Conservation (phyloP, 768 basidiomycete genomes). For the Pilatotrama ljubarskyi region DNA sequence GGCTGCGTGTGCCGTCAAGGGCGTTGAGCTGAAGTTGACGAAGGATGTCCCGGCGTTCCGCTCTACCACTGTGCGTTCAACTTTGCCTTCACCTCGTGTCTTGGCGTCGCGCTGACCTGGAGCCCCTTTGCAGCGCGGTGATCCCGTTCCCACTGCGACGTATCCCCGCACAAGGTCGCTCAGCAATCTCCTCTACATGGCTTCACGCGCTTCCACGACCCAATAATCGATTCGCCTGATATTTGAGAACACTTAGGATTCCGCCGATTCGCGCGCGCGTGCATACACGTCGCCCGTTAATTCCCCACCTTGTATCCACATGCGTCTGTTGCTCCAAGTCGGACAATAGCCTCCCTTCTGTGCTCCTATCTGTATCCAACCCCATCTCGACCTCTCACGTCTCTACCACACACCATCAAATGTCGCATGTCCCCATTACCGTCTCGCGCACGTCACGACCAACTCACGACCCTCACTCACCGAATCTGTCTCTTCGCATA, state of each 20-base stretch:
- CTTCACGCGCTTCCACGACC: conserved; percentile 12
- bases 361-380: conserved; percentile 21
- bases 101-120: conserved; percentile 12
- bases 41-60: conserved; percentile 56
- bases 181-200: conserved; percentile 21
- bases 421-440: background rate
- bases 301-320: conserved; percentile 10
- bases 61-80: conserved; percentile 45
- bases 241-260: background rate
- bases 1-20: conserved; percentile 64
- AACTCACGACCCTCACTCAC: conserved; percentile 20
- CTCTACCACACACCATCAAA: conserved; percentile 7
- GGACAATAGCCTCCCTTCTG: conserved; percentile 8
- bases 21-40: conserved; percentile 54
- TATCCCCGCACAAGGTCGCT: conserved; percentile 21
- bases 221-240: conserved; percentile 3
- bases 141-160: conserved; percentile 23
- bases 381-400: conserved; percentile 7
- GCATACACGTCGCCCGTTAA: conserved; percentile 5
- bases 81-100: background rate
- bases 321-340: conserved; percentile 16
- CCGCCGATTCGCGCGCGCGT: background rate
- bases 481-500: conserved; percentile 2
- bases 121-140: conserved; percentile 15
- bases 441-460: conserved; percentile 18